Evolutionary conservation across 371 early-diverging fungal species (phyloP).

Genomic region (Sporodiniella umbellata): DNA sequence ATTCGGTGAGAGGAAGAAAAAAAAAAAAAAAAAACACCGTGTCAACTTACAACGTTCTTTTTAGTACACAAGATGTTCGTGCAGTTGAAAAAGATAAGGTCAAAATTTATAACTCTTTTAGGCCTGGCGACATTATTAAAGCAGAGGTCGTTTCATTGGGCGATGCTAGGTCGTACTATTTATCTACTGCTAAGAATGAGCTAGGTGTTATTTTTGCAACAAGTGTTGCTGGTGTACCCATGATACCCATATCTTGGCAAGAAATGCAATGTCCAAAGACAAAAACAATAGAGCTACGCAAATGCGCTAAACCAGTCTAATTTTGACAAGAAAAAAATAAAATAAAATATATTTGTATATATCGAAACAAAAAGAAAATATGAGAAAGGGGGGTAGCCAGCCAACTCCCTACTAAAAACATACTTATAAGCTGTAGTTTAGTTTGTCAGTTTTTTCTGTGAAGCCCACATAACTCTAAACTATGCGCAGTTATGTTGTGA

Average conservation of each 20-base stretch:
- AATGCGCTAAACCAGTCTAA: constrained; percentile 85
- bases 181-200: constrained; percentile 93
- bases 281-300: constrained; percentile 78
- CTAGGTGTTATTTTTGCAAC: constrained; percentile 92
- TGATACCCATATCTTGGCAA: constrained; percentile 97
- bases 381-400: no score
- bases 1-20: constrained; percentile 54
- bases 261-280: constrained; percentile 96
- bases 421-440: no score
- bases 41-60: no score
- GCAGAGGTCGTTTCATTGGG: constrained; percentile 91
- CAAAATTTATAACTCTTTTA: constrained; percentile 84
- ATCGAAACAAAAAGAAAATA: no score
- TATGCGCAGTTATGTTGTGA: no score
- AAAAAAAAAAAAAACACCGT: background rate
- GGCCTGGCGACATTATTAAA: constrained; percentile 93
- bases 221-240: constrained; percentile 82
- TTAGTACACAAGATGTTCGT: constrained; percentile 87
- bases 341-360: no score
- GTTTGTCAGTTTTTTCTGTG: no score
- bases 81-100: constrained; percentile 94
- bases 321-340: background rate
- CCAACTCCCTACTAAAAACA: no score
- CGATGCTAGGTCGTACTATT: constrained; percentile 84
- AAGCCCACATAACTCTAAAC: no score